phyloP scores from a whole-genome alignment of 2,329 filamentous ascomycete genomes.

The Thermothelomyces thermophilus region DNA sequence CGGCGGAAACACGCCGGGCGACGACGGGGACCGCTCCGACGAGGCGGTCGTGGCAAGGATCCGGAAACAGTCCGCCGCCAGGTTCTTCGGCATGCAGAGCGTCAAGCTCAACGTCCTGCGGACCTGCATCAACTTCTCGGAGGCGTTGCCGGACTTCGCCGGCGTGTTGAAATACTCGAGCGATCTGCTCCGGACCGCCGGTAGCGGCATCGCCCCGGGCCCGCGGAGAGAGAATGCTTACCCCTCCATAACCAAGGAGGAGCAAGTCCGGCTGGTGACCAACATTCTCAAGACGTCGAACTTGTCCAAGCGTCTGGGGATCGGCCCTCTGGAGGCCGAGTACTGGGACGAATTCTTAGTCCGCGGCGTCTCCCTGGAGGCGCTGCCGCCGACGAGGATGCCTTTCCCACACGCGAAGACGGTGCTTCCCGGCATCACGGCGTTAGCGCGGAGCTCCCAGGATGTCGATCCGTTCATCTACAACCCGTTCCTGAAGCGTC shows the following conservation, averaged over 20 bases:
- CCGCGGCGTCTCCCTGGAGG: constrained; percentile 65
- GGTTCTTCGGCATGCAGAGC: constrained; percentile 69
- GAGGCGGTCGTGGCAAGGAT: constrained; percentile 51
- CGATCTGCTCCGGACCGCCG: constrained; percentile 73
- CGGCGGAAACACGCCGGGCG: constrained; percentile 22
- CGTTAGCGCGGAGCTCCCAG: constrained; percentile 48
- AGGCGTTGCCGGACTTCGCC: constrained; percentile 85
- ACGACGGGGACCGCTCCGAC: constrained; percentile 40
- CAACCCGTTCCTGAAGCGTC: constrained; percentile 76
- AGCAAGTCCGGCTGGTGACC: constrained; percentile 75
- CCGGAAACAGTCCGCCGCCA: constrained; percentile 48
- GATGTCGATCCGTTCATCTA: constrained; percentile 85
- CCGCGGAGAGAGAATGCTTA: constrained; percentile 61
- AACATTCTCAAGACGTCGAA: constrained; percentile 80
- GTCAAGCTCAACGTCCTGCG: constrained; percentile 83
- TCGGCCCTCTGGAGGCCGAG: constrained; percentile 64
- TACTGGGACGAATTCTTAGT: constrained; percentile 98
- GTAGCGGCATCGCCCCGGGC: constrained; percentile 70
- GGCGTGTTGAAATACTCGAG: constrained; percentile 86
- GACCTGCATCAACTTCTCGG: constrained; percentile 87
- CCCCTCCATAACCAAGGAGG: constrained; percentile 67
- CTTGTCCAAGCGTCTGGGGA: constrained; percentile 68
- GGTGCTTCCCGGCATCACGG: constrained; percentile 44
- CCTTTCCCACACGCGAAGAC: constrained; percentile 60
- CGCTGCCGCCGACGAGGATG: constrained; percentile 50